Conservation (phyloP, 192 early-diverging fungal genomes). For the Phycomyces nitens region DNA sequence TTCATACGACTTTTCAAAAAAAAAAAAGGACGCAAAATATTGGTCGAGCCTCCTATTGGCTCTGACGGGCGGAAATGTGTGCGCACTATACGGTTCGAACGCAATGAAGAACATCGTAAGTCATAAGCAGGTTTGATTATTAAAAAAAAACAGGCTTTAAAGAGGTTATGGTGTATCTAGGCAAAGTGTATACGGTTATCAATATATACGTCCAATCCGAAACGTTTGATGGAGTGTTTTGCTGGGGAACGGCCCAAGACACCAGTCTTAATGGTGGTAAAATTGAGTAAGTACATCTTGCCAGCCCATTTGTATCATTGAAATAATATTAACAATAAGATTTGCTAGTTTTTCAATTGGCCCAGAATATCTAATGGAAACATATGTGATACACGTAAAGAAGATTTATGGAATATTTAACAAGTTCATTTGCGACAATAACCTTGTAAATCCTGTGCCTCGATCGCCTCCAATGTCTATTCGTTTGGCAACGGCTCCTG, state of each 20-base stretch:
- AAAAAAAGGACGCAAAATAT: constrained; percentile 7
- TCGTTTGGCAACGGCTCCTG: constrained; percentile 5
- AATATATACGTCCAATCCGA: constrained; percentile 53
- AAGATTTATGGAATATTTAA: constrained; percentile 33
- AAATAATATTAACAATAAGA: background rate
- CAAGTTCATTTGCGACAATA: constrained; percentile 33
- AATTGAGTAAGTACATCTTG: constrained; percentile 48
- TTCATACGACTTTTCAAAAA: background rate
- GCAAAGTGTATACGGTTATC: constrained; percentile 60
- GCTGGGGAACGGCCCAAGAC: constrained; percentile 61
- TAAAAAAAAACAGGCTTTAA: too few relatives aligned
- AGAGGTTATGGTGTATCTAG: background rate
- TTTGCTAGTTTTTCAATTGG: constrained; percentile 31
- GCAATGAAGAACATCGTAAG: constrained; percentile 41
- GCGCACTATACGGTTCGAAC: constrained; percentile 71
- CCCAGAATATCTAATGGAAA: constrained; percentile 36
- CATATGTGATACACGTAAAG: constrained; percentile 35
- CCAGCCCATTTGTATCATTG: background rate
- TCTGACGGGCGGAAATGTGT: constrained; percentile 60
- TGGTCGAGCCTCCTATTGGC: constrained; percentile 36
- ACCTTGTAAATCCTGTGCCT: constrained; percentile 14
- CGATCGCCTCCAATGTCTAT: constrained; percentile 18
- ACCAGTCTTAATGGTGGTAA: constrained; percentile 65
- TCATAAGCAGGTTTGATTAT: constrained; percentile 10
- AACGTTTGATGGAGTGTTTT: constrained; percentile 63